These are phyloP conservation scores for Malus fusca DNA, from an alignment of 306 rosid species.

Conservation along the genomic window DNA sequence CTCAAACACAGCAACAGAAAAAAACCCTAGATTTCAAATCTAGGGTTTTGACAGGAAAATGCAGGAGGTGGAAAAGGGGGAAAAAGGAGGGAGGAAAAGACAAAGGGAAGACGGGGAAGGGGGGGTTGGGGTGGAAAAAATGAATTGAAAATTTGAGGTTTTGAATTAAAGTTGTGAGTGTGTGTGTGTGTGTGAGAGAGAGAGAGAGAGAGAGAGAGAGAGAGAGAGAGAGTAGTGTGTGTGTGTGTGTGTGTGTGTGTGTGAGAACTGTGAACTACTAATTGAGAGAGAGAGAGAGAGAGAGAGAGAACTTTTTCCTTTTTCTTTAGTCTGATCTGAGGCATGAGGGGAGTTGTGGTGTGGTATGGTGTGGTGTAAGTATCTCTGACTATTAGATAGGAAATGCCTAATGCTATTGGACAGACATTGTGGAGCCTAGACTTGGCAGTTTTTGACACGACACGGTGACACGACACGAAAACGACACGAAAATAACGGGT, in stretches of 20 bases:
- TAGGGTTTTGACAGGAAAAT: conserved; percentile 68
- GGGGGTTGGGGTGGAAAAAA: conserved; percentile 20
- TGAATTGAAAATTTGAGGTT: conserved; percentile 37
- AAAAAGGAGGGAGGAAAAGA: conserved; percentile 16
- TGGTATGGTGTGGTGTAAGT: conserved; percentile 11
- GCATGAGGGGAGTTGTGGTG: background rate
- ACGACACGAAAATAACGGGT: too few relatives aligned
- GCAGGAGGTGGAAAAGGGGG: conserved; percentile 37
- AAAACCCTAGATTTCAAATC: conserved; percentile 78
- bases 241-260: background rate
- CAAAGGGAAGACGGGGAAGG: background rate
- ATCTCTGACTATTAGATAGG: conserved; percentile 19
- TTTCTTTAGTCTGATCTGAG: conserved; percentile 5
- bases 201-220: background rate
- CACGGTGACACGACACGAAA: too few relatives aligned
- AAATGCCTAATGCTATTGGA: conserved; percentile 11
- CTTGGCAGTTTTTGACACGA: too few relatives aligned
- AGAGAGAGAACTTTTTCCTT: background rate
- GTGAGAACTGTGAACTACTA: conserved; percentile 21
- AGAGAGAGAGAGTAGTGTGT: too few relatives aligned
- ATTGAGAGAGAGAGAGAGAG: background rate
- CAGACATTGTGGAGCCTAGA: conserved; percentile 27
- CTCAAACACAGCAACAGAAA: conserved; percentile 24
- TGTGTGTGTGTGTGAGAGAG: background rate
- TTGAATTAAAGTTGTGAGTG: conserved; percentile 28